phyloP scores from a whole-genome alignment of 2,329 filamentous ascomycete genomes.

The Penicillium sp. region DNA sequence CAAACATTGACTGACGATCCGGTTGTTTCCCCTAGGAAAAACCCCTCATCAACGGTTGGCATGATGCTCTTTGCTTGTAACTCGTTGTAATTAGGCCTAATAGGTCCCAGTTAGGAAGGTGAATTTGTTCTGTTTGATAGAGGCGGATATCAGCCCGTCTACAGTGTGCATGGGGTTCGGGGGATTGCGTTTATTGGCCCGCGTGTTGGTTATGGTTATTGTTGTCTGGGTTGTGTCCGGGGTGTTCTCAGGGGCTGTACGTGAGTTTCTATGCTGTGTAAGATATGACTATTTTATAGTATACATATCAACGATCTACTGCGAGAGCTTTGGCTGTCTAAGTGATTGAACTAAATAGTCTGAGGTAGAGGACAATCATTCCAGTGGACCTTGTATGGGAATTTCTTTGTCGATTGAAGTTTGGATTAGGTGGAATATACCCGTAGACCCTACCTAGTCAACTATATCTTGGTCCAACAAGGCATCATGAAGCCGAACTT shows the following conservation, averaged over 20 bases:
- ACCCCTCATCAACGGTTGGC: not conserved
- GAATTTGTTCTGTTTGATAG: not conserved
- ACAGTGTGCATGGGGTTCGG: not conserved
- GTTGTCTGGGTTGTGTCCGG: not conserved
- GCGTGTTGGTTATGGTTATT: not conserved
- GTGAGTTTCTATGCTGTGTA: not conserved
- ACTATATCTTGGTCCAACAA: too few relatives aligned
- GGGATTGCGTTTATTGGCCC: not conserved
- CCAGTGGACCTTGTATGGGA: not conserved
- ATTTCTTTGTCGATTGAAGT: not conserved
- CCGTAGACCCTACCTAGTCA: too few relatives aligned
- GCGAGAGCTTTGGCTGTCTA: not conserved
- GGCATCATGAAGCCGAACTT: too few relatives aligned
- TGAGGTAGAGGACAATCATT: not conserved
- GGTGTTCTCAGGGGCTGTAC: not conserved
- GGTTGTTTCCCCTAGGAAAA: not conserved
- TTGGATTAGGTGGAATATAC: too few relatives aligned
- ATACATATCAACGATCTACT: not conserved
- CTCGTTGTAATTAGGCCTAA: not conserved
- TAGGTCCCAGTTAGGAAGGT: not conserved
- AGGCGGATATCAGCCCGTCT: not conserved
- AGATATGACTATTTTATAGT: not conserved
- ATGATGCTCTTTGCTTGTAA: not conserved
- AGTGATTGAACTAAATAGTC: not conserved
- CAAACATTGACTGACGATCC: not conserved